Evolutionary conservation across 495 filamentous ascomycete species (phyloP).

Genomic region (Hypoxylon rickii): DNA sequence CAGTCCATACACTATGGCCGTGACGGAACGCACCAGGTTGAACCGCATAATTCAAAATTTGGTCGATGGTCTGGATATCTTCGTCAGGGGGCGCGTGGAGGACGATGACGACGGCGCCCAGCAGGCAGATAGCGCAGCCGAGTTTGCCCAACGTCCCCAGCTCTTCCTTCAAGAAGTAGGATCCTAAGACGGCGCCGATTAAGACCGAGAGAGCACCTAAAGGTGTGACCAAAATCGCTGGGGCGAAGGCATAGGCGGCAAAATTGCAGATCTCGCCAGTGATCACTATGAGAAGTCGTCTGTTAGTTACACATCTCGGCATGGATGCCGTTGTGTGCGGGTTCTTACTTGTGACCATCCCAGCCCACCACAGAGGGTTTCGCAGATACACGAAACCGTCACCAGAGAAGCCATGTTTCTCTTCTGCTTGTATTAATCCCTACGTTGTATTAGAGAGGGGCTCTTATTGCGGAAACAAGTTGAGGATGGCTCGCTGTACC

Average conservation of each 20-base stretch:
- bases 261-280: slow-evolving; percentile 94
- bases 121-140: slow-evolving; percentile 93
- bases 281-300: slow-evolving; percentile 58
- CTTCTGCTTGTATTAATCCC: slow-evolving; percentile 88
- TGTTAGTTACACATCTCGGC: slow-evolving; percentile 11
- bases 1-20: background rate
- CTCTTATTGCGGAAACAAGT: slow-evolving; percentile 3
- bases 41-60: slow-evolving; percentile 86
- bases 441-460: slow-evolving; percentile 40
- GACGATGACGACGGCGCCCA: slow-evolving; percentile 96
- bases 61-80: slow-evolving; percentile 82
- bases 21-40: slow-evolving; percentile 69
- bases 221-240: slow-evolving; percentile 94
- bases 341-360: slow-evolving; percentile 79
- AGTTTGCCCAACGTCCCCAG: slow-evolving; percentile 88
- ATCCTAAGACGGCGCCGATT: slow-evolving; percentile 91
- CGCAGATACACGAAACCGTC: slow-evolving; percentile 93
- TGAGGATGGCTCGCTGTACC: slow-evolving; percentile 49
- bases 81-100: slow-evolving; percentile 94
- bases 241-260: slow-evolving; percentile 96
- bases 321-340: background rate
- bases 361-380: slow-evolving; percentile 94
- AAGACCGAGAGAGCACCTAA: slow-evolving; percentile 90
- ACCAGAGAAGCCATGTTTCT: slow-evolving; percentile 92
- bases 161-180: slow-evolving; percentile 90